Evolutionary conservation across 2,329 filamentous ascomycete genomes (phyloP), one percentile per base, ranked within the genome.

Genomic region (Aspergillus alliaceus): DNA sequence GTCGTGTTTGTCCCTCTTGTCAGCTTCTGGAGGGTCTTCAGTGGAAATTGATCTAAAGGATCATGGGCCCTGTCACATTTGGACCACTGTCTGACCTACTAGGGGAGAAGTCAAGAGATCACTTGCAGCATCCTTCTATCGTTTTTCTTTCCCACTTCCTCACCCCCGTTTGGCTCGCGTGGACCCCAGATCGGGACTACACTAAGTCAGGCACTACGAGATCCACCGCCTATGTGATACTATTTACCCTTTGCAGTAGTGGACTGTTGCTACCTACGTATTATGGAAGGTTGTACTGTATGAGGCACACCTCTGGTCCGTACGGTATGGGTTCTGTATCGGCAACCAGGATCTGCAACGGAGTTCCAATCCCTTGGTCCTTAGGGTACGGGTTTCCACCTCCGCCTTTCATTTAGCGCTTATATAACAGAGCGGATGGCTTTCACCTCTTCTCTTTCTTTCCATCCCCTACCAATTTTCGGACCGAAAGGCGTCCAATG

Each of bases 181-280:
- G 65, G 63, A n/a, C 61, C 62, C 55, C 54, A 63, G 62, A 64
- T 62, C 59, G 60, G 46, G 61, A 50, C 49, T 51, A 54, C 63
- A 51, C 60, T 56, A 63, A 64, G 54, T 42, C 53, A 61, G 55
- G 59, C 57, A 58, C 59, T 63, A 61, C 59, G 46, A 53, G 59
- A 61, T 60, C 59, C 56, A 62, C 59, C 42, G n/a, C 56, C 44
- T 32, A 48, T 48, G 47, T 53, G 56, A 50, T 51, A 60, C 56
- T 56, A 53, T 59, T 59, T 56, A 56, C 49, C 58, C 48, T 40
- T 50, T 58, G 40, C 55, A 59, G 57, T 8, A 32, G 29, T 32
- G 18, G n/a, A n/a, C n/a, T n/a, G n/a, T n/a, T 35, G 14, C 15
- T 35, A 6, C 32, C 6, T 32, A 48, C 44, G 44, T 32, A 48